A percentile compares a stretch with the other conserved stretches of the same genome.
Evolutionary conservation across 306 rosid genomes (phyloP).

Genomic region (Inga oerstediana): DNA sequence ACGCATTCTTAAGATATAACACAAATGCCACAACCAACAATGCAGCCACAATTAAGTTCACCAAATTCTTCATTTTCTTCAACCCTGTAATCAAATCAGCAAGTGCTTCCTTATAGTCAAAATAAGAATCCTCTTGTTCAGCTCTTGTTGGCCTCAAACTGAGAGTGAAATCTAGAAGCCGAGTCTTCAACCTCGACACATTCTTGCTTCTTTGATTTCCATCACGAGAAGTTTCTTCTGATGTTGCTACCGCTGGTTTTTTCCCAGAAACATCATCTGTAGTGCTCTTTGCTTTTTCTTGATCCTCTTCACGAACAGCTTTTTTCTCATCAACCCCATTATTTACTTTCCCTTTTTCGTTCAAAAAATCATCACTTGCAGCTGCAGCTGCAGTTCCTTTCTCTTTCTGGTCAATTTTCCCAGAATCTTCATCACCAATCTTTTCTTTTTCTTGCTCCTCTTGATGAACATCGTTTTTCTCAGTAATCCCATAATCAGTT

Average conservation of each 20-base stretch:
- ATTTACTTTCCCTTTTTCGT: slow-evolving; percentile 2
- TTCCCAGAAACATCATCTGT: slow-evolving; percentile 16
- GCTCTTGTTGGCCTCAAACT: slow-evolving; percentile 22
- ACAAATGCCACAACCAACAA: slow-evolving; percentile 43
- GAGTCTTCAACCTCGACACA: slow-evolving; percentile 35
- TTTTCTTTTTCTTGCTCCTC: neutral
- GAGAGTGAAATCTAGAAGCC: slow-evolving; percentile 37
- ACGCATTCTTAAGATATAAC: slow-evolving; percentile 35
- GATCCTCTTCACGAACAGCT: neutral
- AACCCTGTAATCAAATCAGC: slow-evolving; percentile 7
- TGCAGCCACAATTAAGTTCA: slow-evolving; percentile 42
- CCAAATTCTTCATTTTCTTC: slow-evolving; percentile 43
- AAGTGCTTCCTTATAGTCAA: neutral
- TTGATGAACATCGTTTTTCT: neutral
- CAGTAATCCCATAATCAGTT: neutral
- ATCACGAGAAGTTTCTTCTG: slow-evolving; percentile 26
- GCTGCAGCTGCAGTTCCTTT: slow-evolving; percentile 5
- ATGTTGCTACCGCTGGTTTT: neutral
- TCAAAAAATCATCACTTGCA: slow-evolving; percentile 6
- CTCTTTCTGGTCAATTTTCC: slow-evolving; percentile 21
- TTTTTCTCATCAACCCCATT: neutral
- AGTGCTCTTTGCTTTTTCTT: neutral
- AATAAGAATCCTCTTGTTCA: slow-evolving; percentile 6
- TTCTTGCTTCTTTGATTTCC: slow-evolving; percentile 10
- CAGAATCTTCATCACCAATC: slow-evolving; percentile 1